Conservation (phyloP, 106 monocot species). For the Gastrodia elata region DNA sequence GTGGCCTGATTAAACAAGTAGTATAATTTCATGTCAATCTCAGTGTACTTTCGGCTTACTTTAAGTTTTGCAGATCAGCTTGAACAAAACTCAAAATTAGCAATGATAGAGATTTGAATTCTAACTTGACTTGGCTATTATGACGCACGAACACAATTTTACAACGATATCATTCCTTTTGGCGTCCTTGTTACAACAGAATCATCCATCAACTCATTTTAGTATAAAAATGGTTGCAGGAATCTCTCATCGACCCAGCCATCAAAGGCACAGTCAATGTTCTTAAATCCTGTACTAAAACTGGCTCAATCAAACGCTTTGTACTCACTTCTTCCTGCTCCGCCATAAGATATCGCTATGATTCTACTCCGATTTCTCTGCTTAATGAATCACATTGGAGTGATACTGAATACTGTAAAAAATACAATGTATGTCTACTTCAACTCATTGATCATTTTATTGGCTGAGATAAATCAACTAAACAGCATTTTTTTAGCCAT, state of each 20-base stretch:
- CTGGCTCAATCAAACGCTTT: constrained; percentile 46
- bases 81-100: too few species aligned
- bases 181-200: too few species aligned
- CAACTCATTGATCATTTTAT: neutral
- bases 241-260: constrained; percentile 50
- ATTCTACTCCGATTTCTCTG: constrained; percentile 28
- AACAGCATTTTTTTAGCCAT: too few species aligned
- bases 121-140: too few species aligned
- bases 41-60: too few species aligned
- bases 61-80: too few species aligned
- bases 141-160: too few species aligned
- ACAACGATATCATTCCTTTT: too few species aligned
- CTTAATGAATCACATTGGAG: constrained; percentile 92
- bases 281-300: constrained; percentile 55
- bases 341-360: constrained; percentile 52
- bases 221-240: constrained; percentile 20
- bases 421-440: constrained; percentile 39
- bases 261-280: constrained; percentile 71
- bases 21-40: too few species aligned
- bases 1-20: too few species aligned
- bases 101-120: too few species aligned
- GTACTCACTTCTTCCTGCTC: constrained; percentile 91
- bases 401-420: constrained; percentile 65
- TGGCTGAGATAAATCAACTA: neutral
- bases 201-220: too few species aligned